Evolutionary conservation across 108 stramenopile genomes (phyloP).

Genomic region (Skeletonema grethae): DNA sequence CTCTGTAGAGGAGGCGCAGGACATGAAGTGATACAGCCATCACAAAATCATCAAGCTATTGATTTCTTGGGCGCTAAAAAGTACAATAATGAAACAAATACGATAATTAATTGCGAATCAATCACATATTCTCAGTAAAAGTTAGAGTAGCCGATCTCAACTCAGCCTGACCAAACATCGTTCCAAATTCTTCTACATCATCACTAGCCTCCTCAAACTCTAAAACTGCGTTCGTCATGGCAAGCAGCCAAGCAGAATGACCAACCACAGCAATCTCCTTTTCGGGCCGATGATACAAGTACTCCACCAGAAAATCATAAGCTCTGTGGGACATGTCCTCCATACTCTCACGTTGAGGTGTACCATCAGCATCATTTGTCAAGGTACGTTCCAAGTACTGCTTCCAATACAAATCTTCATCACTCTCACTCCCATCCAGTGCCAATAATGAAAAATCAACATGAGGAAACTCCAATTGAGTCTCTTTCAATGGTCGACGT

Average conservation of each 20-base stretch:
- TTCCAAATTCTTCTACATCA: not conserved
- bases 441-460: no score
- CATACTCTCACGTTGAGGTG: conserved; percentile 11
- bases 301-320: conserved; percentile 34
- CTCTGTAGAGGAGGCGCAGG: no score
- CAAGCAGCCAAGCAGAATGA: conserved; percentile 43
- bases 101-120: no score
- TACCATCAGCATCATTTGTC: no score
- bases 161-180: conserved; percentile 48
- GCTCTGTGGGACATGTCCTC: conserved; percentile 38
- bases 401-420: no score
- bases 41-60: no score
- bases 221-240: conserved; percentile 45
- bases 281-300: conserved; percentile 23
- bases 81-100: no score
- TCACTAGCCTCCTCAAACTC: not conserved
- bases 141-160: conserved; percentile 11
- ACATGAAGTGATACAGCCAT: no score
- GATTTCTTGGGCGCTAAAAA: no score
- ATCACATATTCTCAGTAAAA: no score
- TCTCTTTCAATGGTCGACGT: conserved; percentile 58
- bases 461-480: conserved; percentile 56
- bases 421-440: no score
- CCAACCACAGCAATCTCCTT: conserved; percentile 45
- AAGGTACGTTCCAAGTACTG: no score